Conservation (phyloP, 768 basidiomycete species). For the Hypsizygus marmoreus region DNA sequence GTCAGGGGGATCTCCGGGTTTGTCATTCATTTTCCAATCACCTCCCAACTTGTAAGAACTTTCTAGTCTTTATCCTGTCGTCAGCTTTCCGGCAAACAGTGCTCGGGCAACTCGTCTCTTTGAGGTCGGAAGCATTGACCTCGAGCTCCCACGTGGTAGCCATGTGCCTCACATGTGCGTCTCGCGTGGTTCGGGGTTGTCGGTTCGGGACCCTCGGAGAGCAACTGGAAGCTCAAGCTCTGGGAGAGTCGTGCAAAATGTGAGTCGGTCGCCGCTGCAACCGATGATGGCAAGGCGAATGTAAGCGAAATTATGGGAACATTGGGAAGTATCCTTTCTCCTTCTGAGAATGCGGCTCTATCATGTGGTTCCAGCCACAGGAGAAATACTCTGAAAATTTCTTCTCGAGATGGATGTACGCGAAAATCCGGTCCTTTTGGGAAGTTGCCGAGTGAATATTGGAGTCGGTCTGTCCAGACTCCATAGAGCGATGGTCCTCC, state of each 20-base stretch:
- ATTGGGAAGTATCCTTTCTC: too few species aligned
- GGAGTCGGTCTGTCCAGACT: too few species aligned
- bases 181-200: constrained; percentile 18
- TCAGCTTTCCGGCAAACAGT: neutral
- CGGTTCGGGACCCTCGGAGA: constrained; percentile 21
- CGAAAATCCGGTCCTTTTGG: constrained; percentile 22
- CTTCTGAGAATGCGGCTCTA: too few species aligned
- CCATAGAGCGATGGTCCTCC: too few species aligned
- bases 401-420: too few species aligned
- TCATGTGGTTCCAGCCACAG: neutral
- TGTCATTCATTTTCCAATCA: constrained; percentile 22
- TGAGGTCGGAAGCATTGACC: neutral
- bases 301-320: neutral
- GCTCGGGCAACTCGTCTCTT: constrained; percentile 4
- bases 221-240: constrained; percentile 20
- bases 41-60: constrained; percentile 10
- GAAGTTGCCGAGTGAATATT: constrained; percentile 17
- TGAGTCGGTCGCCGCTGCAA: neutral
- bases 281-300: neutral
- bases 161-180: constrained; percentile 39
- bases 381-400: neutral
- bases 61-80: constrained; percentile 10
- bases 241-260: neutral
- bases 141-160: constrained; percentile 35
- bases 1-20: constrained; percentile 41